A percentile compares a stretch with the other conserved stretches of the same genome.
phyloP scores from a whole-genome alignment of 805 yeast species.

The Candida coquimbonensis region DNA sequence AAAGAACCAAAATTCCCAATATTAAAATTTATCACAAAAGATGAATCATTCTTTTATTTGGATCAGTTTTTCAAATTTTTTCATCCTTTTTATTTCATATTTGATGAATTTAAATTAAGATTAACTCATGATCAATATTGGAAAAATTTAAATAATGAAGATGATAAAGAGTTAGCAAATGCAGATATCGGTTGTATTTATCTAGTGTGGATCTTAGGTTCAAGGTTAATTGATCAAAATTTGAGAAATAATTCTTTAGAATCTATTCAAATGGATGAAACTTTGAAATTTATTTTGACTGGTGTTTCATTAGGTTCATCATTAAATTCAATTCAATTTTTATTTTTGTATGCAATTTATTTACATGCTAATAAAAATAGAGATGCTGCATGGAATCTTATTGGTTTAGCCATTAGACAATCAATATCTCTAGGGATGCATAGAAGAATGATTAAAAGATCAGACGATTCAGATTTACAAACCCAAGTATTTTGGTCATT shows the following conservation, averaged over 20 bases:
- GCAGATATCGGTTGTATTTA: constrained; percentile 36
- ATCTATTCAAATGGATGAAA: constrained; percentile 29
- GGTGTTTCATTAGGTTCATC: constrained; percentile 39
- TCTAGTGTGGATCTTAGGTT: constrained; percentile 32
- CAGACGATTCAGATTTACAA: constrained; percentile 22
- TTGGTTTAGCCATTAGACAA: constrained; percentile 42
- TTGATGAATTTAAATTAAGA: constrained; percentile 29
- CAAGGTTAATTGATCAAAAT: constrained; percentile 21
- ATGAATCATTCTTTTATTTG: constrained; percentile 31
- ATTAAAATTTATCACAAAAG: constrained; percentile 25
- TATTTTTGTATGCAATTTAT: constrained; percentile 36
- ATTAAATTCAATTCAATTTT: constrained; percentile 36
- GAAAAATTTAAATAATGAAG: constrained; percentile 14
- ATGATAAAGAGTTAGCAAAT: constrained; percentile 8
- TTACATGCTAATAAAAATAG: constrained; percentile 37
- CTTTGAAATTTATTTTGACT: constrained; percentile 35
- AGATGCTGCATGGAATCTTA: constrained; percentile 41
- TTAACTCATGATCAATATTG: constrained; percentile 33
- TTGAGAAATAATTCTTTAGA: constrained; percentile 9
- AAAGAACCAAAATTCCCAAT: constrained; percentile 30
- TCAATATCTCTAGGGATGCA: constrained; percentile 43
- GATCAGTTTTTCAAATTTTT: constrained; percentile 34
- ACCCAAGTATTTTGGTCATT: constrained; percentile 35
- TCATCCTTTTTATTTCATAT: constrained; percentile 38
- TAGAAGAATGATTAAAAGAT: constrained; percentile 27